Conservation (phyloP, 805 yeast species). For the Lachancea sp. region DNA sequence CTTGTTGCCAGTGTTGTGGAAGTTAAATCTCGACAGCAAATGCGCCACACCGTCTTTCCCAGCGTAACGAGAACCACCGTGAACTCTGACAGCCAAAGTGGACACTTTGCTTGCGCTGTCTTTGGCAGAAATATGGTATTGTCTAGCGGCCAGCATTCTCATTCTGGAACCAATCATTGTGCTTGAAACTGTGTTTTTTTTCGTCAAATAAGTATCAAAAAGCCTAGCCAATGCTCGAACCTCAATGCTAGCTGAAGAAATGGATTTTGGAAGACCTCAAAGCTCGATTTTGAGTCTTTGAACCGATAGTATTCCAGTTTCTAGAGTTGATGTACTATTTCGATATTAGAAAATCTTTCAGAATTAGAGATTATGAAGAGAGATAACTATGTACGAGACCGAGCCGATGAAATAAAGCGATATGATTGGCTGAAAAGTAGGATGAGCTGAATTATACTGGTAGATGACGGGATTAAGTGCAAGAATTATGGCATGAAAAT, state of each 20-base stretch:
- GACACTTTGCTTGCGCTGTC: constrained; percentile 66
- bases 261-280: neutral
- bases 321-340: neutral
- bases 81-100: constrained; percentile 69
- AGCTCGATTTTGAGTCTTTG: neutral
- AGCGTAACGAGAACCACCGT: constrained; percentile 77
- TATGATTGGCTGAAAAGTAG: constrained; percentile 3
- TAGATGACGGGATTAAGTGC: too few relatives aligned
- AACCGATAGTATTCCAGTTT: neutral
- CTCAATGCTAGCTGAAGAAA: neutral
- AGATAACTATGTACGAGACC: neutral
- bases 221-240: neutral
- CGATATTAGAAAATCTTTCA: constrained; percentile 2
- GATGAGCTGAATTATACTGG: too few relatives aligned
- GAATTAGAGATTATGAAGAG: neutral
- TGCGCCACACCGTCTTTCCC: constrained; percentile 77
- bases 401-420: constrained; percentile 5
- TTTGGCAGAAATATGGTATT: constrained; percentile 40
- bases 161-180: constrained; percentile 15
- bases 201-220: neutral
- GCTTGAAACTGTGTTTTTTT: neutral
- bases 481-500: too few relatives aligned
- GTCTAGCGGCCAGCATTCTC: constrained; percentile 23
- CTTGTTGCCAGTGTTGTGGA: constrained; percentile 72
- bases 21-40: constrained; percentile 74